These are phyloP conservation scores for Fraxinus sp. DNA, from an alignment of 305 asterid genomes.

Conservation along the genomic window DNA sequence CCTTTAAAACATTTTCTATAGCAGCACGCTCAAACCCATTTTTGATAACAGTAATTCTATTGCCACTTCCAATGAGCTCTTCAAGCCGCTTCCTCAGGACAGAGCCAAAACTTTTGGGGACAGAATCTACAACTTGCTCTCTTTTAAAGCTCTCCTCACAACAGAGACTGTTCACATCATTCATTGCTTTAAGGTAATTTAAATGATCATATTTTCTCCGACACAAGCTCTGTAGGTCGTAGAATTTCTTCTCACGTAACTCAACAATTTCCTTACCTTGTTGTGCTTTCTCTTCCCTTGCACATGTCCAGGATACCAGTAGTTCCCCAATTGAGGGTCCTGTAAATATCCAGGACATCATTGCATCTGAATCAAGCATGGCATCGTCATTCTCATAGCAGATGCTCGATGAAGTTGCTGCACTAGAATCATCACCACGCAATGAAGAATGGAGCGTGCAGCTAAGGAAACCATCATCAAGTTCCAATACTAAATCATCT, in stretches of 20 bases:
- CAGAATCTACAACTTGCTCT: constrained; percentile 38
- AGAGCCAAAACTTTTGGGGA: constrained; percentile 61
- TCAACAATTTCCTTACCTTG: constrained; percentile 70
- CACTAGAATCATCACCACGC: constrained; percentile 23
- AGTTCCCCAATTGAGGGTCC: constrained; percentile 77
- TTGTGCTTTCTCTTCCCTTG: constrained; percentile 67
- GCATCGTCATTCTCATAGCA: constrained; percentile 39
- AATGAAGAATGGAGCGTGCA: constrained; percentile 35
- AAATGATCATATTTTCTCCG: constrained; percentile 79
- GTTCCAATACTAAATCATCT: constrained; percentile 60
- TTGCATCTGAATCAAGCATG: constrained; percentile 65
- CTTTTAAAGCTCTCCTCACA: constrained; percentile 77
- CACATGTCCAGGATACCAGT: constrained; percentile 56
- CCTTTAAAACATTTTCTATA: constrained; percentile 78
- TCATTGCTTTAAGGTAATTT: constrained; percentile 80
- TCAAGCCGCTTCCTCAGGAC: constrained; percentile 68
- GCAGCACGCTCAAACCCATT: constrained; percentile 79
- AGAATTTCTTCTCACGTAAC: constrained; percentile 77
- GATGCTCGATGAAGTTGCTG: constrained; percentile 34
- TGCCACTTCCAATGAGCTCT: constrained; percentile 61
- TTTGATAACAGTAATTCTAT: constrained; percentile 40
- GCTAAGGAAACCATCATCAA: constrained; percentile 65
- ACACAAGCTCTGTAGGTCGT: constrained; percentile 68
- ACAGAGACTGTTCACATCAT: constrained; percentile 71
- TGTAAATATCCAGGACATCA: constrained; percentile 79